Percentiles rank a stretch among this genome's conserved stretches.
Conservation (phyloP, 2,329 filamentous ascomycete species). For the Colletotrichum sp. region DNA sequence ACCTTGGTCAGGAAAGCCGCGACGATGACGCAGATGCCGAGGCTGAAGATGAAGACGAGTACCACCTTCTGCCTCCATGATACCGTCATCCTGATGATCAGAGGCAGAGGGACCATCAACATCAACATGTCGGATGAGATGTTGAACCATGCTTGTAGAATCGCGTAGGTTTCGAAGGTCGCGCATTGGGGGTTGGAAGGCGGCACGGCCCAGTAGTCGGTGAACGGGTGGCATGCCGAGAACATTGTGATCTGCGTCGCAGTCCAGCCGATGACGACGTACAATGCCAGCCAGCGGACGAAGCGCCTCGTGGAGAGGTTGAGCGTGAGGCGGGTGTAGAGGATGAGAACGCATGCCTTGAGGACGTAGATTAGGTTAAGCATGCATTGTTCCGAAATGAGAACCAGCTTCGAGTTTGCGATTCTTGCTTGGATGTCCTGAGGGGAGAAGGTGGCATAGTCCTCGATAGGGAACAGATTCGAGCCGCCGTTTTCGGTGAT, state of each 20-base stretch:
- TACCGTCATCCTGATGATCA: constrained; percentile 42
- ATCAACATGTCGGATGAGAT: constrained; percentile 52
- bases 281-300: constrained; percentile 42
- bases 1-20: constrained; percentile 49
- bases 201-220: constrained; percentile 53
- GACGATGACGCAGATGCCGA: constrained; percentile 53
- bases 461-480: constrained; percentile 44
- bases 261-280: constrained; percentile 44
- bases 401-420: constrained; percentile 46
- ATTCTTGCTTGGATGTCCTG: constrained; percentile 44
- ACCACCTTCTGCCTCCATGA: constrained; percentile 45
- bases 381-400: constrained; percentile 48
- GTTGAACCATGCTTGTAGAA: constrained; percentile 54
- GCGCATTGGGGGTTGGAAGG: constrained; percentile 49
- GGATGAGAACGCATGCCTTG: constrained; percentile 49
- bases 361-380: constrained; percentile 31
- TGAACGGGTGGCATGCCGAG: constrained; percentile 48
- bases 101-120: constrained; percentile 51
- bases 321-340: constrained; percentile 46
- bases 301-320: constrained; percentile 34
- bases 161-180: constrained; percentile 49
- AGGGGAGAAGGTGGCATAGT: constrained; percentile 26
- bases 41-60: constrained; percentile 51
- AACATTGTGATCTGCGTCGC: constrained; percentile 51
- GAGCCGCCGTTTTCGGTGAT: constrained; percentile 9